phyloP scores from a whole-genome alignment of 2,329 filamentous ascomycete species.

The Sporothrix euskadiensis region DNA sequence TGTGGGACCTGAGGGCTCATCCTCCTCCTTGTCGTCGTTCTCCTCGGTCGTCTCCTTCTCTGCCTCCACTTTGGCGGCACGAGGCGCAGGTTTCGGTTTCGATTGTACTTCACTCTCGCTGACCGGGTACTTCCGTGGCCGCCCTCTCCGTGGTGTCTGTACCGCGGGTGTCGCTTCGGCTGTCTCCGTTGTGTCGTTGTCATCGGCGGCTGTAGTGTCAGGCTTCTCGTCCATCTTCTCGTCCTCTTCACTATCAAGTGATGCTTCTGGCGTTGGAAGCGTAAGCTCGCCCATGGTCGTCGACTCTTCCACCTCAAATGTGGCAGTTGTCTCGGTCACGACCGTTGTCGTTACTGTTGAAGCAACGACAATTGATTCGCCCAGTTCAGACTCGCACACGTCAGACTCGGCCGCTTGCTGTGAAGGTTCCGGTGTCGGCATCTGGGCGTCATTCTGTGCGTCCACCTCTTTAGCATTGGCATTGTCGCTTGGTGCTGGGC shows the following conservation, averaged over 20 bases:
- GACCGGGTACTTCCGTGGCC: constrained; percentile 20
- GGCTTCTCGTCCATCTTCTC: background rate
- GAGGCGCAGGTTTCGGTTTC: background rate
- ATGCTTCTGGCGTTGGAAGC: constrained; percentile 29
- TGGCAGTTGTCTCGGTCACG: constrained; percentile 13
- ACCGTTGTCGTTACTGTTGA: constrained; percentile 12
- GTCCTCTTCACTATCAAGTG: constrained; percentile 23
- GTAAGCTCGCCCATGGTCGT: background rate
- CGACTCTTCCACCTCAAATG: constrained; percentile 14
- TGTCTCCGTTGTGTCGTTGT: background rate
- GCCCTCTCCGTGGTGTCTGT: constrained; percentile 1
- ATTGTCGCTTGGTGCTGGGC: constrained; percentile 40
- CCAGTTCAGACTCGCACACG: background rate
- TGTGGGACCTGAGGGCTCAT: background rate
- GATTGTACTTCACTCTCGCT: background rate
- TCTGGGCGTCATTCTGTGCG: constrained; percentile 5
- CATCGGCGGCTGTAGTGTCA: background rate
- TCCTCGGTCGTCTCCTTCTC: background rate
- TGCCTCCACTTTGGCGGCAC: background rate
- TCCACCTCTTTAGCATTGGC: constrained; percentile 20
- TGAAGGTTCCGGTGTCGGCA: constrained; percentile 28
- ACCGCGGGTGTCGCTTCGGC: background rate
- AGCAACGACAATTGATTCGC: constrained; percentile 3
- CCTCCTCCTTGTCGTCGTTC: background rate
- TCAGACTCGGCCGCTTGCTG: constrained; percentile 21